Conservation (phyloP, 257 asterid genomes). For the Nyctanthes arbortristis region DNA sequence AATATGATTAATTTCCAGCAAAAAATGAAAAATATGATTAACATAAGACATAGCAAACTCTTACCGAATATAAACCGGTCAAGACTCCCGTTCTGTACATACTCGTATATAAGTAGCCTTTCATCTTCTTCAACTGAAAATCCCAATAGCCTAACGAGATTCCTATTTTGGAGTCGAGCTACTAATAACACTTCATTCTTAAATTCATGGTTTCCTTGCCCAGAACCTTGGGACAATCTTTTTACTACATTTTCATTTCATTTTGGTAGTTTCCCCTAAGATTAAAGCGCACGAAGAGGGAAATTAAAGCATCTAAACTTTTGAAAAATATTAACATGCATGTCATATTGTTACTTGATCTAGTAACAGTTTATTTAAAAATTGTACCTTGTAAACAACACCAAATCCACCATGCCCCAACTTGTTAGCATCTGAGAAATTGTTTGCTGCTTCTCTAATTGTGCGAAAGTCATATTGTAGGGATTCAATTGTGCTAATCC, state of each 20-base stretch:
- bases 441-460: slow-evolving; percentile 20
- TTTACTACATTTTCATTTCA: slow-evolving; percentile 8
- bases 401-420: too few relatives aligned
- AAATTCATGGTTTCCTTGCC: too few relatives aligned
- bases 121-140: background rate
- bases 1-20: too few relatives aligned
- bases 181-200: background rate
- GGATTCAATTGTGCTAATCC: slow-evolving; percentile 21
- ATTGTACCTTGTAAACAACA: too few relatives aligned
- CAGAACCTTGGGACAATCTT: background rate
- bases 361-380: too few relatives aligned
- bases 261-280: slow-evolving; percentile 10
- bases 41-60: too few relatives aligned
- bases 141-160: too few relatives aligned
- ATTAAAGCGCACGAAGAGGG: background rate
- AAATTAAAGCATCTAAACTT: too few relatives aligned
- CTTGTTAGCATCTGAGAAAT: slow-evolving; percentile 30
- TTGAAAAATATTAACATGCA: too few relatives aligned
- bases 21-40: too few relatives aligned
- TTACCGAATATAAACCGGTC: slow-evolving; percentile 16
- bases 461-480: slow-evolving; percentile 26
- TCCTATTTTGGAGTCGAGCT: too few relatives aligned
- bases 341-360: too few relatives aligned
- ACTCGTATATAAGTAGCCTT: slow-evolving; percentile 8
- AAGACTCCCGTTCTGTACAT: background rate